phyloP scores from a whole-genome alignment of 192 early-diverging fungal species.

The Gamsiella multidivaricata region DNA sequence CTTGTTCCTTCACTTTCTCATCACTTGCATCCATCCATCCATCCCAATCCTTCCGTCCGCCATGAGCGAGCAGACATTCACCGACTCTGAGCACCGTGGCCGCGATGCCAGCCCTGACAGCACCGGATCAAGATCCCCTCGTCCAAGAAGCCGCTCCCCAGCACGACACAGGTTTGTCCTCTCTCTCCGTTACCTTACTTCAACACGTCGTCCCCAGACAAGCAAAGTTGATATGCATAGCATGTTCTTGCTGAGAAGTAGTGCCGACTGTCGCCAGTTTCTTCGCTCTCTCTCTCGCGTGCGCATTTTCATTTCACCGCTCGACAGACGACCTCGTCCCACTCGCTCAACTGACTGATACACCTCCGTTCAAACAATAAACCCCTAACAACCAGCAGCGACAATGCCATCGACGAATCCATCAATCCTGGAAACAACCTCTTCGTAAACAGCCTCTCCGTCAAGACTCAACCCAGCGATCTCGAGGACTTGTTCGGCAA shows the following conservation, averaged over 20 bases:
- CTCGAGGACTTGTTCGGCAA: slow-evolving; percentile 77
- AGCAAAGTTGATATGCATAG: too few relatives aligned
- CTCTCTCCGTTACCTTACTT: neutral
- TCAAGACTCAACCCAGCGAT: slow-evolving; percentile 67
- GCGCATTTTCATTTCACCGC: too few relatives aligned
- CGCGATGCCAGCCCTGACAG: slow-evolving; percentile 37
- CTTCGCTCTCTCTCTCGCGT: slow-evolving; percentile 6
- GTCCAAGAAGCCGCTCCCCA: slow-evolving; percentile 46
- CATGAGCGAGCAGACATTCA: slow-evolving; percentile 50
- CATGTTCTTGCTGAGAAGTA: too few relatives aligned
- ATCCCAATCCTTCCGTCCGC: neutral
- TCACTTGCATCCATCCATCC: neutral
- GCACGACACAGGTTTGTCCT: slow-evolving; percentile 36
- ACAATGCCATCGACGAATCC: slow-evolving; percentile 44
- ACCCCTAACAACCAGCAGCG: slow-evolving; percentile 14
- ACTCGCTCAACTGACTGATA: slow-evolving; percentile 6
- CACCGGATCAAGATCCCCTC: slow-evolving; percentile 43
- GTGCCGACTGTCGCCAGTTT: too few relatives aligned
- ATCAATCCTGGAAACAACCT: slow-evolving; percentile 77
- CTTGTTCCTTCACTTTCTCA: neutral
- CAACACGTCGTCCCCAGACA: neutral
- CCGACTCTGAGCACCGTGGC: slow-evolving; percentile 40
- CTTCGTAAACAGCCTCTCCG: slow-evolving; percentile 77
- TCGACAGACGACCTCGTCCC: neutral
- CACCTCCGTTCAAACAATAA: neutral